A percentile compares a stretch with the other conserved stretches of the same genome.
These are phyloP conservation scores for Aegilops sharonensis DNA, from an alignment of 176 grass and related monocot species.

Conservation along the genomic window DNA sequence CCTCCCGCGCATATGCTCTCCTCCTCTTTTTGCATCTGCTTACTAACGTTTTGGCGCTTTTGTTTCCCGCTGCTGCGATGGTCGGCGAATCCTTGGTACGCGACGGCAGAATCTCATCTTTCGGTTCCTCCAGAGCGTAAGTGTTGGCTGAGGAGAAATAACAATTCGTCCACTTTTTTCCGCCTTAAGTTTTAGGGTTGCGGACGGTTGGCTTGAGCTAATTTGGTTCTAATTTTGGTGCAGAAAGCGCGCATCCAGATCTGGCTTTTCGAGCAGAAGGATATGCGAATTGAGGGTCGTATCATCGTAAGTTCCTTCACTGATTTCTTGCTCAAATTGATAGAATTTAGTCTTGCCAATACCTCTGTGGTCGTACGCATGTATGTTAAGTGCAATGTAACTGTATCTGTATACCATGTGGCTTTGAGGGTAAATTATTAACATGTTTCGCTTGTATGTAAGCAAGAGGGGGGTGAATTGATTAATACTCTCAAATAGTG, in stretches of 20 bases:
- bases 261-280: conserved; percentile 97
- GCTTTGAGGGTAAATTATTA: neutral
- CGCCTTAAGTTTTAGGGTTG: neutral
- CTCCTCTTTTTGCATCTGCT: neutral
- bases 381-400: neutral
- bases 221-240: conserved; percentile 19
- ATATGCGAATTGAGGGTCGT: conserved; percentile 86
- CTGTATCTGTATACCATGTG: neutral
- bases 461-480: neutral
- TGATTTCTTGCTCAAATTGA: neutral
- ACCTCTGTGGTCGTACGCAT: neutral
- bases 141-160: conserved; percentile 25
- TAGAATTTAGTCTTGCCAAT: neutral
- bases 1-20: neutral
- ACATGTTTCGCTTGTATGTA: neutral
- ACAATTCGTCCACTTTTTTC: neutral
- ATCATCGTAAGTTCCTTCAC: conserved; percentile 65
- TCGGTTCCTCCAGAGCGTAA: conserved; percentile 97
- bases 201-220: neutral
- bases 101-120: conserved; percentile 89
- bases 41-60: conserved; percentile 14
- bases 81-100: neutral
- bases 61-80: neutral
- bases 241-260: conserved; percentile 98
- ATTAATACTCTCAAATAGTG: neutral